Conservation (phyloP, 106 monocot genomes). For the Narthecium ossifragum region DNA sequence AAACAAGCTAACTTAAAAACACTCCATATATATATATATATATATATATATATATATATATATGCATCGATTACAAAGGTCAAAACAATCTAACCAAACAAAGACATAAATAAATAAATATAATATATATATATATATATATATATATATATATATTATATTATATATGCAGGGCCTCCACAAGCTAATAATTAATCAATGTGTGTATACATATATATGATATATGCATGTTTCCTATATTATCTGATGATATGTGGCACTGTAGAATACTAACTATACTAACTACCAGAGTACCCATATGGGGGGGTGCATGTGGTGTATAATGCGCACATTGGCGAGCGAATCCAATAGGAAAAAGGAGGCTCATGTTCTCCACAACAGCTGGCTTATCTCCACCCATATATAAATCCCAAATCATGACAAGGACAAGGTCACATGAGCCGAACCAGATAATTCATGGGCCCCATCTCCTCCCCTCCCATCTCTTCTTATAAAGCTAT, state of each 20-base stretch:
- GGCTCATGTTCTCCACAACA: slow-evolving; percentile 10
- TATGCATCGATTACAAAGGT: too few species aligned
- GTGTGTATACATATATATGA: not conserved
- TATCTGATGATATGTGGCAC: too few species aligned
- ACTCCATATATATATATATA: too few species aligned
- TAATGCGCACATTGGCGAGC: not conserved
- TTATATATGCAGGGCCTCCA: not conserved
- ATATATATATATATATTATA: not conserved
- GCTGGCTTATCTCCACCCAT: slow-evolving; percentile 21
- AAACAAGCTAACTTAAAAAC: too few species aligned
- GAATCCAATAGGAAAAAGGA: not conserved
- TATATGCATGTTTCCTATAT: not conserved
- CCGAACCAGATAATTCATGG: slow-evolving; percentile 54
- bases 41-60: too few species aligned
- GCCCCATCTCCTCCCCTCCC: slow-evolving; percentile 13
- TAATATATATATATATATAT: not conserved
- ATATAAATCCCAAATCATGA: slow-evolving; percentile 30
- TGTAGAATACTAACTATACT: too few species aligned
- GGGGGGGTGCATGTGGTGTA: not conserved
- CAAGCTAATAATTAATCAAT: not conserved
- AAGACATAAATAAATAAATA: too few species aligned
- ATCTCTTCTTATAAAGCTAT: not conserved
- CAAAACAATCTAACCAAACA: too few species aligned
- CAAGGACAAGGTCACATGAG: slow-evolving; percentile 63
- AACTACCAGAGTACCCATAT: not conserved